Percentiles rank a stretch among this genome's conserved stretches.
Conservation (phyloP, 2,329 filamentous ascomycete genomes). For the Sclerotinia subarctica region DNA sequence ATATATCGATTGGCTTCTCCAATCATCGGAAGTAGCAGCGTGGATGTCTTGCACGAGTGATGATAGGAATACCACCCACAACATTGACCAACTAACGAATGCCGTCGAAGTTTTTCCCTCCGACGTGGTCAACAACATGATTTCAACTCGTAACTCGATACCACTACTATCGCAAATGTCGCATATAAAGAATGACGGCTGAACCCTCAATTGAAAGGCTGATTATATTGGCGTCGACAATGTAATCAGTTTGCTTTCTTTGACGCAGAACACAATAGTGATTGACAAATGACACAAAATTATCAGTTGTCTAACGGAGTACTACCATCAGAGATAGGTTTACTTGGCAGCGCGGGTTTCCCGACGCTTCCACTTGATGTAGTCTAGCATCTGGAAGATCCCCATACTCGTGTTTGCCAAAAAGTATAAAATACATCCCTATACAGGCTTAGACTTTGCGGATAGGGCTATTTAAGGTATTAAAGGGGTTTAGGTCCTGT, state of each 20-base stretch:
- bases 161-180: background rate
- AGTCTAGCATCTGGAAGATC: conserved; percentile 10
- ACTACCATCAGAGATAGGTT: conserved; percentile 2
- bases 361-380: conserved; percentile 6
- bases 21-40: conserved; percentile 32
- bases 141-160: conserved; percentile 1
- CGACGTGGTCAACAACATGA: conserved; percentile 22
- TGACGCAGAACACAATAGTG: conserved; percentile 11
- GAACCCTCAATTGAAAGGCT: conserved; percentile 7
- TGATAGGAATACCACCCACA: conserved; percentile 5
- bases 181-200: conserved; percentile 9
- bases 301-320: background rate
- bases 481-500: too few species aligned
- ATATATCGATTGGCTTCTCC: conserved; percentile 42
- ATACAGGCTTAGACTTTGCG: too few species aligned
- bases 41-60: background rate
- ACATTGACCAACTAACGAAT: conserved; percentile 22
- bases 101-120: conserved; percentile 17
- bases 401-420: background rate
- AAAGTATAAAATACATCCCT: too few species aligned
- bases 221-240: conserved; percentile 8
- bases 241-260: conserved; percentile 9
- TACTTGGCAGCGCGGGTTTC: background rate
- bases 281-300: background rate
- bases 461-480: too few species aligned